Evolutionary conservation across 139 green algal species (phyloP).

Genomic region (Coelastrella sp.): DNA sequence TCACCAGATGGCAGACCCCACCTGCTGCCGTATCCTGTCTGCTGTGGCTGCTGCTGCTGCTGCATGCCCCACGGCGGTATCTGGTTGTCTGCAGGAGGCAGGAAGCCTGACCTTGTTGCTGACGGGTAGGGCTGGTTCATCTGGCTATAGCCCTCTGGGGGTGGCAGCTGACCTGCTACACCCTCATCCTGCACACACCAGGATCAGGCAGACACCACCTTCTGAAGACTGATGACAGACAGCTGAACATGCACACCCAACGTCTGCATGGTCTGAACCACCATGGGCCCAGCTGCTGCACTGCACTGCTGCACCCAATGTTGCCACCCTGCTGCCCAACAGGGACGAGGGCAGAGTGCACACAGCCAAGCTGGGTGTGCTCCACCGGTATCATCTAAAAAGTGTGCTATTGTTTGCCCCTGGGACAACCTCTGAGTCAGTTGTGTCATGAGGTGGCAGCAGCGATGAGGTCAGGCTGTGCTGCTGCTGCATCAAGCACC

Average conservation of each 20-base stretch:
- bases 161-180: constrained; percentile 28
- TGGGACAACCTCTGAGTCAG: background rate
- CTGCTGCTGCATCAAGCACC: background rate
- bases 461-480: background rate
- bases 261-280: no score
- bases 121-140: background rate
- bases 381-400: background rate
- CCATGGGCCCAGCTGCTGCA: no score
- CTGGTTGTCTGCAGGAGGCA: constrained; percentile 25
- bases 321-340: no score
- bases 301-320: no score
- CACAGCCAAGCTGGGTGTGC: no score
- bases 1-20: background rate
- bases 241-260: no score
- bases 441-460: background rate
- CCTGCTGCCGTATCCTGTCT: background rate
- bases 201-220: no score
- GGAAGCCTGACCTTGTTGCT: constrained; percentile 11
- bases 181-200: constrained; percentile 18
- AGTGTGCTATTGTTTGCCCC: background rate
- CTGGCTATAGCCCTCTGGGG: background rate
- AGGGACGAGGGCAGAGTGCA: no score
- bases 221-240: no score
- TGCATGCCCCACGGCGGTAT: constrained; percentile 21
- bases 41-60: constrained; percentile 47